phyloP scores from a whole-genome alignment of 257 asterid genomes.

The Haberlea rhodopensis region DNA sequence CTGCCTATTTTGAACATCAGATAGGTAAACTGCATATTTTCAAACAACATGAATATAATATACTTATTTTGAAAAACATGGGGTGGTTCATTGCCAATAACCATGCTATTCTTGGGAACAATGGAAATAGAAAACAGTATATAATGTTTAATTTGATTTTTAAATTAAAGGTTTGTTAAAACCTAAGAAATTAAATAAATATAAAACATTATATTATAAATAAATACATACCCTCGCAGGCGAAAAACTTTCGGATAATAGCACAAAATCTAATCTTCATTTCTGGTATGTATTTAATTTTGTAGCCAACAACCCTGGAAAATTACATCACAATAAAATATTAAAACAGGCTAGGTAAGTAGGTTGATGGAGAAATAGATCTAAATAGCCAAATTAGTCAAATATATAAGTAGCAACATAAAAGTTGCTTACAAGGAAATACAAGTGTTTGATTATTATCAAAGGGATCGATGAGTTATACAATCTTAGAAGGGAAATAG shows the following conservation, averaged over 20 bases:
- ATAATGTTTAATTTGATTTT: neutral
- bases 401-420: neutral
- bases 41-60: no score
- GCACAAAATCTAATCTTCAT: slow-evolving; percentile 41
- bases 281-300: neutral
- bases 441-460: slow-evolving; percentile 23
- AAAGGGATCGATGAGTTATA: slow-evolving; percentile 31
- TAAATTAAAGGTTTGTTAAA: neutral
- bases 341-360: no score
- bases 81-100: no score
- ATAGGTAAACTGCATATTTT: no score
- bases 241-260: slow-evolving; percentile 38
- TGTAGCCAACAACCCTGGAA: neutral
- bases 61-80: no score
- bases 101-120: no score
- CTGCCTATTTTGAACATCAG: no score
- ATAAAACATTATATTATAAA: neutral
- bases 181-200: no score
- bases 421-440: slow-evolving; percentile 31
- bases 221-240: slow-evolving; percentile 29
- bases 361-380: no score
- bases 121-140: no score
- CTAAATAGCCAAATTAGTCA: neutral
- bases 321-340: neutral
- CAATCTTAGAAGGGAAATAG: slow-evolving; percentile 34